These are phyloP conservation scores for Dactylonectria macrodidyma DNA, from an alignment of 2,329 filamentous ascomycete genomes.

Conservation along the genomic window DNA sequence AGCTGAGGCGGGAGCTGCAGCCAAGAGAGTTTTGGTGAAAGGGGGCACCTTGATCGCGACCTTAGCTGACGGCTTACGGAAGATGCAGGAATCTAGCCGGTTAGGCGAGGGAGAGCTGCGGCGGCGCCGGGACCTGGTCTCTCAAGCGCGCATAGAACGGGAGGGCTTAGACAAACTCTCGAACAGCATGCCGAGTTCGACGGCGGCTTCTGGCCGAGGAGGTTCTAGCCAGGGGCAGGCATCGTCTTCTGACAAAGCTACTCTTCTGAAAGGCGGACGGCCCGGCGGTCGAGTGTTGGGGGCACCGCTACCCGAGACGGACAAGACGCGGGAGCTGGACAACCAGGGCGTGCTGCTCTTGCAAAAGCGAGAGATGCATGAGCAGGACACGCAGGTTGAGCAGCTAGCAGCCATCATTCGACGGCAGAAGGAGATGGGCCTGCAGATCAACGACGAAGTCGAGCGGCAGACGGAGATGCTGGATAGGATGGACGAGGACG, in stretches of 20 bases:
- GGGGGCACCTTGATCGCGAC: conserved; percentile 75
- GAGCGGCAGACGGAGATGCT: conserved; percentile 80
- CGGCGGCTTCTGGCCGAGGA: conserved; percentile 50
- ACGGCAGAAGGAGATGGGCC: conserved; percentile 83
- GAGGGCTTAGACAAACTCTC: conserved; percentile 83
- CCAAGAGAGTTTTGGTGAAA: conserved; percentile 80
- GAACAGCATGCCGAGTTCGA: conserved; percentile 63
- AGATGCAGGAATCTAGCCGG: conserved; percentile 67
- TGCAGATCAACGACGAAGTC: conserved; percentile 82
- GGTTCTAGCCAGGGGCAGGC: conserved; percentile 66
- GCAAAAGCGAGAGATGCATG: conserved; percentile 80
- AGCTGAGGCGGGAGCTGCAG: conserved; percentile 78
- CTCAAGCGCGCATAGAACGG: conserved; percentile 78
- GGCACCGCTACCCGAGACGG: conserved; percentile 80
- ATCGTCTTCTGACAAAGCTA: conserved; percentile 64
- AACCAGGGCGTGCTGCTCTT: conserved; percentile 82
- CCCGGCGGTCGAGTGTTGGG: conserved; percentile 78
- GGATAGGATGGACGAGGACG: conserved; percentile 75
- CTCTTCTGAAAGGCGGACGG: conserved; percentile 58
- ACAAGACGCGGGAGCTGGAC: conserved; percentile 82
- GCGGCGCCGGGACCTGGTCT: conserved; percentile 78
- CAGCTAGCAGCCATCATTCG: conserved; percentile 78
- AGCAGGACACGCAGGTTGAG: conserved; percentile 82
- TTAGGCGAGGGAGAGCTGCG: conserved; percentile 83
- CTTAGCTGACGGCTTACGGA: conserved; percentile 76